A percentile compares a stretch with the other conserved stretches of the same genome.
phyloP scores from a whole-genome alignment of 75 land plant species.

The Pinus albicaulis region DNA sequence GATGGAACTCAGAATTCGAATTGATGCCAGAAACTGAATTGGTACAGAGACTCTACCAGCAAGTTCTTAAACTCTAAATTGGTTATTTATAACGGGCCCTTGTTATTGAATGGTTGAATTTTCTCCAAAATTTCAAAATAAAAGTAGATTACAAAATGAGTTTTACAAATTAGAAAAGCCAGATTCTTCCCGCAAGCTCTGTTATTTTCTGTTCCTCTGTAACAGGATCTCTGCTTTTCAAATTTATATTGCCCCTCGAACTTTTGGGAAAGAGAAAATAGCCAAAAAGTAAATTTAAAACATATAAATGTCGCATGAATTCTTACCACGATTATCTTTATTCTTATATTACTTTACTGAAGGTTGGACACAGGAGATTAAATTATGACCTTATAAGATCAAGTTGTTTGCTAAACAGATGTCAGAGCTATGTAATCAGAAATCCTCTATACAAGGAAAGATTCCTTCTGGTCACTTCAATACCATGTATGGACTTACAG shows the following conservation, averaged over 20 bases:
- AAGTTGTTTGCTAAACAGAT: conserved; percentile 33
- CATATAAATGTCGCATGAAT: background rate
- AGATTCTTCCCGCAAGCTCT: background rate
- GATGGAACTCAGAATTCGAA: background rate
- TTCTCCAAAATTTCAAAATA: background rate
- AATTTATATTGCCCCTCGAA: background rate
- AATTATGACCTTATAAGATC: background rate
- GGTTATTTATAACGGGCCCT: background rate
- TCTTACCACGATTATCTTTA: background rate
- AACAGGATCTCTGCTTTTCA: background rate
- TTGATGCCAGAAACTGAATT: no score
- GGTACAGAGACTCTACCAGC: no score
- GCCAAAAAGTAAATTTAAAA: background rate
- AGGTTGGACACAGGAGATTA: background rate
- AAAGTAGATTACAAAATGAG: background rate
- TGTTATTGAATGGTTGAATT: background rate
- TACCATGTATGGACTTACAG: conserved; percentile 50
- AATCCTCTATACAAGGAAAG: conserved; percentile 44
- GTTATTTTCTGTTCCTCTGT: background rate
- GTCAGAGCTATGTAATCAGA: conserved; percentile 69
- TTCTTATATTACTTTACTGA: background rate
- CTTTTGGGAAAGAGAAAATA: background rate
- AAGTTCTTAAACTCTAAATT: no score
- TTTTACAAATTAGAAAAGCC: background rate
- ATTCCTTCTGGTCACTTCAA: conserved; percentile 73